Evolutionary conservation across 2,329 filamentous ascomycete species (phyloP).

Genomic region (Fusarium sambucinum): DNA sequence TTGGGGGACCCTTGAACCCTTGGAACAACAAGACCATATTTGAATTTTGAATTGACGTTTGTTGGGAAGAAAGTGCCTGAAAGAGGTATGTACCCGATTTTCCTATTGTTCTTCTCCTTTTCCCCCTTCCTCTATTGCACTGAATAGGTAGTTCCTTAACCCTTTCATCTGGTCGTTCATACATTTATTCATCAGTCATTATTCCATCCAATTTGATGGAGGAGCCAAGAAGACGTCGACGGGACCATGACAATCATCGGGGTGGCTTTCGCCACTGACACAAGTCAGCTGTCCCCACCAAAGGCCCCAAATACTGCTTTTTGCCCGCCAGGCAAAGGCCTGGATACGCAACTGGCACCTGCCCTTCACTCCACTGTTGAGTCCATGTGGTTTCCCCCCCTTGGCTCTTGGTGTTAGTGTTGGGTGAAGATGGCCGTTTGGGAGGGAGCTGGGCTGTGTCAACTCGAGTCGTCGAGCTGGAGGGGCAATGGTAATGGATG

Average conservation of each 20-base stretch:
- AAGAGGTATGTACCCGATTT: conserved; percentile 26
- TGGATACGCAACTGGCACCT: conserved; percentile 32
- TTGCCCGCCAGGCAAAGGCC: conserved; percentile 27
- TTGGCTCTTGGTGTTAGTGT: conserved; percentile 16
- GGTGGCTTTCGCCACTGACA: conserved; percentile 50
- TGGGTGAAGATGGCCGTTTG: conserved; percentile 7
- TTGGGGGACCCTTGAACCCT: conserved; percentile 40
- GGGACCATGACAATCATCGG: conserved; percentile 34
- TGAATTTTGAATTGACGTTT: not conserved
- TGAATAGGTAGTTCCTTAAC: not conserved
- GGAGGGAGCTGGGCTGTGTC: conserved; percentile 9
- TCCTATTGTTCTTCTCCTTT: conserved; percentile 22
- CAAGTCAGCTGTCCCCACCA: conserved; percentile 53
- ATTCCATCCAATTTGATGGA: conserved; percentile 5
- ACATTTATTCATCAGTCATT: not conserved
- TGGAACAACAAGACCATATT: conserved; percentile 26
- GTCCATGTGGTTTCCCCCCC: conserved; percentile 12
- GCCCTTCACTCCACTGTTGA: conserved; percentile 13
- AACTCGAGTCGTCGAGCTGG: not conserved
- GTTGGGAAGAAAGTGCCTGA: not conserved
- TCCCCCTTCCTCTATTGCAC: not conserved
- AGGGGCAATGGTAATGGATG: conserved; percentile 2
- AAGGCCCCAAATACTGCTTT: conserved; percentile 39
- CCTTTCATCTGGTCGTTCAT: not conserved
- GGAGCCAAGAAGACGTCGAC: conserved; percentile 19